Evolutionary conservation across 495 filamentous ascomycete genomes (phyloP).

Genomic region (Penicillium coprophilum): DNA sequence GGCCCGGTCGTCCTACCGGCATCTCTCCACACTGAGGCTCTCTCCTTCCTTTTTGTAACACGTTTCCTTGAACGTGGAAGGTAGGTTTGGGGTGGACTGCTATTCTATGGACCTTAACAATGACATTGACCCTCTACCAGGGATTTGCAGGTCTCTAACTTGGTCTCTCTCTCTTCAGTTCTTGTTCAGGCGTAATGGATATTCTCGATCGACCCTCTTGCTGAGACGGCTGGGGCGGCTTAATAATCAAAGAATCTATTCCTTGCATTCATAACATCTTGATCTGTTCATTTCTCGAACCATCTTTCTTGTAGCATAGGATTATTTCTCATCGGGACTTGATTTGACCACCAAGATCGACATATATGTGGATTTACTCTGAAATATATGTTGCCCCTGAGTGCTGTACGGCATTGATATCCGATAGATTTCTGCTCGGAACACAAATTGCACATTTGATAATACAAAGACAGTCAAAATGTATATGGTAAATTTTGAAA

Average conservation of each 20-base stretch:
- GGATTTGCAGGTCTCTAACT: not conserved
- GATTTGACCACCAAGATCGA: not conserved
- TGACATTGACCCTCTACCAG: not conserved
- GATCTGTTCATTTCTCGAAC: too few relatives aligned
- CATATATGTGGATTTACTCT: too few relatives aligned
- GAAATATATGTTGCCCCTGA: not conserved
- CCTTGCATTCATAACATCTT: too few relatives aligned
- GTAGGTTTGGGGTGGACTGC: too few relatives aligned
- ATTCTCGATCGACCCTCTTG: too few relatives aligned
- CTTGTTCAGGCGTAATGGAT: too few relatives aligned
- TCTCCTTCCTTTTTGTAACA: not conserved
- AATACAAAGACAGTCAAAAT: not conserved
- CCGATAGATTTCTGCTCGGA: not conserved
- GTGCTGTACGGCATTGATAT: not conserved
- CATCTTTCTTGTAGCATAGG: too few relatives aligned
- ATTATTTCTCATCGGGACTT: not conserved
- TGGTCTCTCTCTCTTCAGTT: not conserved
- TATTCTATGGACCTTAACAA: too few relatives aligned
- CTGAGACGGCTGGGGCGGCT: too few relatives aligned
- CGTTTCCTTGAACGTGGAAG: too few relatives aligned
- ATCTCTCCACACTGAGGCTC: conserved; percentile 1
- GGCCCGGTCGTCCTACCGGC: conserved; percentile 1
- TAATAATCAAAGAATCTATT: too few relatives aligned
- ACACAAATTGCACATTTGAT: not conserved
- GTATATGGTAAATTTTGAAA: not conserved